phyloP scores from a whole-genome alignment of 2,329 filamentous ascomycete genomes.

The Fusarium vanettenii region DNA sequence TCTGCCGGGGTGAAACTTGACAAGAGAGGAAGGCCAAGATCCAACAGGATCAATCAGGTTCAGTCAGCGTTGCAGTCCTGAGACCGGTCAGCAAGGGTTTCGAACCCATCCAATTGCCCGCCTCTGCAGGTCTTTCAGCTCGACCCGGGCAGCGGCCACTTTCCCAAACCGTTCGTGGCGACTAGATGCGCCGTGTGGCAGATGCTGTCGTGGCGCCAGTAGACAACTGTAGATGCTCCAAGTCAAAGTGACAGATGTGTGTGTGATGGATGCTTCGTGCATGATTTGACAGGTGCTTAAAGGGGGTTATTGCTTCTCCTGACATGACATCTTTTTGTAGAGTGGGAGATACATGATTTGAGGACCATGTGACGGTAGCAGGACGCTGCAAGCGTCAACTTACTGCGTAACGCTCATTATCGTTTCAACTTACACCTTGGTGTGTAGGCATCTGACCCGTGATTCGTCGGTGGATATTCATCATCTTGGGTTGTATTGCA shows the following conservation, averaged over 20 bases:
- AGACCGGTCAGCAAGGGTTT: constrained; percentile 28
- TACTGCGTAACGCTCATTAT: background rate
- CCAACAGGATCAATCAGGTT: constrained; percentile 21
- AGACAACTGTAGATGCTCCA: background rate
- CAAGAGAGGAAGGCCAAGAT: constrained; percentile 9
- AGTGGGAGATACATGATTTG: constrained; percentile 10
- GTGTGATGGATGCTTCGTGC: constrained; percentile 27
- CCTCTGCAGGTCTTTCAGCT: constrained; percentile 20
- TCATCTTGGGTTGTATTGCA: background rate
- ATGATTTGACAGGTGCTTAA: constrained; percentile 13
- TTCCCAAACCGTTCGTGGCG: constrained; percentile 8
- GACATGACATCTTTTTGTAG: background rate
- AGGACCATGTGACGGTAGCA: constrained; percentile 1
- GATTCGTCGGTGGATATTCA: background rate
- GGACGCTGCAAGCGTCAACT: background rate
- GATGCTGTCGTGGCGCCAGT: constrained; percentile 44
- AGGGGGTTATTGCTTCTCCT: background rate
- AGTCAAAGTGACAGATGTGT: constrained; percentile 1
- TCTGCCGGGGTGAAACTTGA: constrained; percentile 12
- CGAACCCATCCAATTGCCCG: constrained; percentile 17
- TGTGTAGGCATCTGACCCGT: background rate
- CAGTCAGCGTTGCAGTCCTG: constrained; percentile 14
- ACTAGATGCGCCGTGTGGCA: constrained; percentile 26
- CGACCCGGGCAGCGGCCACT: constrained; percentile 17
- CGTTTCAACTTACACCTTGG: background rate